Percentiles rank a stretch among this genome's conserved stretches.
Evolutionary conservation across 1,284 basidiomycete genomes (phyloP).

Genomic region (Apiotrichum gracile): DNA sequence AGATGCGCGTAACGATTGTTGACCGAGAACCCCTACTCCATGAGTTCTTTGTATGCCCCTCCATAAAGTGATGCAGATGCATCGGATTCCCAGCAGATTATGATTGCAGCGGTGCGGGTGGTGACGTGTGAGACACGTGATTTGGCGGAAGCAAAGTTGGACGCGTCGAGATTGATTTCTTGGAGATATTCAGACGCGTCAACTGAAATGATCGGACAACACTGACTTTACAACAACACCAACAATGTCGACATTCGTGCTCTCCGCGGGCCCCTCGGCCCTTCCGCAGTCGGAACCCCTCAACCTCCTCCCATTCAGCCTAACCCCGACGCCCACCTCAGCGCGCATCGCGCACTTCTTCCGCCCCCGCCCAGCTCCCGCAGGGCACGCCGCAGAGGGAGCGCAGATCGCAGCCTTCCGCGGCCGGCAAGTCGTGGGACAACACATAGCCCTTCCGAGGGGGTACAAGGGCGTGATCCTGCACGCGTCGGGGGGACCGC

Average conservation of each 20-base stretch:
- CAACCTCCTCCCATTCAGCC: slow-evolving; percentile 40
- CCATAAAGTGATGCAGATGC: background rate
- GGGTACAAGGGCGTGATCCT: slow-evolving; percentile 34
- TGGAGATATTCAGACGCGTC: background rate
- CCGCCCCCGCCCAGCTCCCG: slow-evolving; percentile 23
- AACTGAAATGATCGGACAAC: too few species aligned
- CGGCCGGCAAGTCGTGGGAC: slow-evolving; percentile 33
- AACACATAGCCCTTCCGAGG: slow-evolving; percentile 26
- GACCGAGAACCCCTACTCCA: background rate
- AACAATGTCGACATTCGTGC: slow-evolving; percentile 12
- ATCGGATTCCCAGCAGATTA: background rate
- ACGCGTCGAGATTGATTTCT: background rate
- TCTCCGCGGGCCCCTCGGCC: background rate
- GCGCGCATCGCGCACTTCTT: slow-evolving; percentile 27
- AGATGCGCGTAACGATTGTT: slow-evolving; percentile 3
- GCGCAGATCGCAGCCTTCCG: slow-evolving; percentile 31
- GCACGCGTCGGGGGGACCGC: background rate
- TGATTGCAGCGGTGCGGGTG: too few species aligned
- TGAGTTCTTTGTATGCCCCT: slow-evolving; percentile 1
- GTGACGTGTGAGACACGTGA: too few species aligned
- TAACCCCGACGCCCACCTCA: slow-evolving; percentile 12
- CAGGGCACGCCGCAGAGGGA: slow-evolving; percentile 5
- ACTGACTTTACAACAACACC: background rate
- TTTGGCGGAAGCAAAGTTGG: background rate
- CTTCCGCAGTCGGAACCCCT: slow-evolving; percentile 11